Evolutionary conservation across 345 rosid genomes (phyloP).

Genomic region (Rubroshorea leprosula): DNA sequence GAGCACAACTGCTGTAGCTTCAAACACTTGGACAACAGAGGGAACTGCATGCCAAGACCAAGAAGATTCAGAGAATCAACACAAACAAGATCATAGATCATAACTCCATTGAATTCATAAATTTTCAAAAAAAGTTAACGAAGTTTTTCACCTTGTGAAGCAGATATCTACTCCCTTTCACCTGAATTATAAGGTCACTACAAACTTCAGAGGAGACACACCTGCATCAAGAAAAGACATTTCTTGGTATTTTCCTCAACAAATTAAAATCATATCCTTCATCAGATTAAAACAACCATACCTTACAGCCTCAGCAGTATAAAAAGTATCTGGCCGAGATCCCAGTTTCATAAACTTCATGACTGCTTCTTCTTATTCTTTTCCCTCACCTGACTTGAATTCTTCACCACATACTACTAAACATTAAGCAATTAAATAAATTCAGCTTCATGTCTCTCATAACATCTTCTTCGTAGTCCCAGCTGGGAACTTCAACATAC

Average conservation of each 20-base stretch:
- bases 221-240: constrained; percentile 39
- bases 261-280: too few relatives aligned
- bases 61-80: constrained; percentile 4
- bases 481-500: constrained; percentile 12
- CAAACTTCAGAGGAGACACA: constrained; percentile 92
- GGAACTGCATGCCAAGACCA: constrained; percentile 52
- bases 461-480: constrained; percentile 16
- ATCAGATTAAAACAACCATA: constrained; percentile 14
- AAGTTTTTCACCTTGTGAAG: constrained; percentile 86
- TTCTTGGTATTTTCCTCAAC: not conserved
- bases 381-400: constrained; percentile 16
- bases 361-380: constrained; percentile 20
- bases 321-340: constrained; percentile 90
- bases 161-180: constrained; percentile 70
- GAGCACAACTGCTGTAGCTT: constrained; percentile 66
- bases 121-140: not conserved
- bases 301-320: constrained; percentile 81
- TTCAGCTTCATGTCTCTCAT: constrained; percentile 12
- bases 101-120: not conserved
- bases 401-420: constrained; percentile 14
- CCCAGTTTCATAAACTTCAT: constrained; percentile 99
- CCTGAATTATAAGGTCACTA: constrained; percentile 75
- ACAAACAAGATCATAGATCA: not conserved
- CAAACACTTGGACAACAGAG: constrained; percentile 83
- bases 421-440: constrained; percentile 14